Conservation (phyloP, 805 yeast species). For the Saturnispora galanensis region DNA sequence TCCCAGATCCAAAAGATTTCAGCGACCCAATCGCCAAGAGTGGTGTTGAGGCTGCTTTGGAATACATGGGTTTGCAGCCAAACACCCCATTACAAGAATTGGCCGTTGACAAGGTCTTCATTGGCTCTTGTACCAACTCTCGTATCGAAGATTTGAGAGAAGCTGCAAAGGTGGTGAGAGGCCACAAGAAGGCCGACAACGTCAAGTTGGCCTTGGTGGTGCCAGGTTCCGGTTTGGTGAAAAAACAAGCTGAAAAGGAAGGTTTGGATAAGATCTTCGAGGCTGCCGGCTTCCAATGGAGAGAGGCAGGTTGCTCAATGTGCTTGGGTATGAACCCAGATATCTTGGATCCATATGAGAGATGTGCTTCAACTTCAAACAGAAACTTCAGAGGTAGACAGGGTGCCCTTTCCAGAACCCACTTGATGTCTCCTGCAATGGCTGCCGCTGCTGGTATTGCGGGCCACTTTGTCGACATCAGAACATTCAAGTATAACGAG, state of each 20-base stretch:
- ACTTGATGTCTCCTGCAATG: conserved; percentile 98
- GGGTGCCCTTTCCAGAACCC: conserved; percentile 94
- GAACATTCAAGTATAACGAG: conserved; percentile 60
- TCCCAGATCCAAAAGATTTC: conserved; percentile 79
- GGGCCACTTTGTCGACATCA: conserved; percentile 85
- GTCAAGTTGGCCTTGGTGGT: conserved; percentile 83
- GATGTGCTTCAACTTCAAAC: conserved; percentile 98
- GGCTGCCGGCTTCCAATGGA: conserved; percentile 95
- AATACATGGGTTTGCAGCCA: conserved; percentile 85
- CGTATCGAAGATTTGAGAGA: conserved; percentile 95
- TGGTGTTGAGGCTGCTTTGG: conserved; percentile 85
- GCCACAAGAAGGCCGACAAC: conserved; percentile 73
- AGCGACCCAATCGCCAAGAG: conserved; percentile 65
- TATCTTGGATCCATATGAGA: conserved; percentile 85
- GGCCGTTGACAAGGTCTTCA: conserved; percentile 83
- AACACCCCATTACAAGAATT: conserved; percentile 72
- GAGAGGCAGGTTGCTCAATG: conserved; percentile 99
- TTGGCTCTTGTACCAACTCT: conserved; percentile 97
- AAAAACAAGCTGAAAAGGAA: conserved; percentile 87
- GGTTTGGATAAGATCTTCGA: conserved; percentile 86
- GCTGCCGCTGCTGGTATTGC: conserved; percentile 97
- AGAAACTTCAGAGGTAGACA: conserved; percentile 99
- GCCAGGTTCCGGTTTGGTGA: conserved; percentile 96
- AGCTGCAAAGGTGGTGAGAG: conserved; percentile 89
- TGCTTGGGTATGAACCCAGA: conserved; percentile 99